phyloP scores from a whole-genome alignment of 768 basidiomycete genomes.

The Lentinus tigrinus region DNA sequence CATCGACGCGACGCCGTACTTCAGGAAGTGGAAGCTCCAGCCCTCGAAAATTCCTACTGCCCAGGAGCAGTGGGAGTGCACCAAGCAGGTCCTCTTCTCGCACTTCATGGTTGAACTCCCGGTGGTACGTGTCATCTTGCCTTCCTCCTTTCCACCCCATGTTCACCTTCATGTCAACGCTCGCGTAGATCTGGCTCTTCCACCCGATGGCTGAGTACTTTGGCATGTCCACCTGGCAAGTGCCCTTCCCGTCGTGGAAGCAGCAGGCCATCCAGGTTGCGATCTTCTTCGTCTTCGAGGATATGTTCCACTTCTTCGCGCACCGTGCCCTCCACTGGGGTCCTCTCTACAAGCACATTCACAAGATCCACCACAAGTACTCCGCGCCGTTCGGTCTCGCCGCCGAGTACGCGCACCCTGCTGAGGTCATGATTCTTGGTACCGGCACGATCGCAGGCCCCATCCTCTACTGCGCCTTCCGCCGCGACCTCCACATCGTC shows the following conservation, averaged over 20 bases:
- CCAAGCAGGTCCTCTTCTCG: constrained; percentile 88
- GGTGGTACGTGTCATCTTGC: constrained; percentile 48
- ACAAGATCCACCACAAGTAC: constrained; percentile 98
- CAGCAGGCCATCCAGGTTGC: constrained; percentile 75
- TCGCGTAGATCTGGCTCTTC: constrained; percentile 78
- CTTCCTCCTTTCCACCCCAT: neutral
- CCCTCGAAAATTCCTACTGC: constrained; percentile 78
- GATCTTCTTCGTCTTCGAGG: constrained; percentile 94
- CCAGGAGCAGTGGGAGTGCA: constrained; percentile 92
- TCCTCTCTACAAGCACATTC: constrained; percentile 84
- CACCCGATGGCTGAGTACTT: constrained; percentile 85
- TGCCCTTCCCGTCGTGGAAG: constrained; percentile 79
- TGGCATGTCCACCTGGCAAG: constrained; percentile 90
- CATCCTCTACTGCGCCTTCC: constrained; percentile 79
- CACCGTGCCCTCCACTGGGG: constrained; percentile 89
- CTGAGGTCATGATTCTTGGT: constrained; percentile 93
- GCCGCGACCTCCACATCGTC: constrained; percentile 80
- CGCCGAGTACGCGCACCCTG: constrained; percentile 97
- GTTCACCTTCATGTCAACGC: neutral
- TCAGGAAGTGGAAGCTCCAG: constrained; percentile 92
- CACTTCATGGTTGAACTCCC: constrained; percentile 97
- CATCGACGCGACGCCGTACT: constrained; percentile 92
- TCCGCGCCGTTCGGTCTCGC: constrained; percentile 96
- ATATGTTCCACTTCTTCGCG: constrained; percentile 90
- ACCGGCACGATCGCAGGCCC: constrained; percentile 89